A percentile compares a stretch with the other conserved stretches of the same genome.
Conservation (phyloP, 2,329 filamentous ascomycete species). For the Aspergillus amoenus region DNA sequence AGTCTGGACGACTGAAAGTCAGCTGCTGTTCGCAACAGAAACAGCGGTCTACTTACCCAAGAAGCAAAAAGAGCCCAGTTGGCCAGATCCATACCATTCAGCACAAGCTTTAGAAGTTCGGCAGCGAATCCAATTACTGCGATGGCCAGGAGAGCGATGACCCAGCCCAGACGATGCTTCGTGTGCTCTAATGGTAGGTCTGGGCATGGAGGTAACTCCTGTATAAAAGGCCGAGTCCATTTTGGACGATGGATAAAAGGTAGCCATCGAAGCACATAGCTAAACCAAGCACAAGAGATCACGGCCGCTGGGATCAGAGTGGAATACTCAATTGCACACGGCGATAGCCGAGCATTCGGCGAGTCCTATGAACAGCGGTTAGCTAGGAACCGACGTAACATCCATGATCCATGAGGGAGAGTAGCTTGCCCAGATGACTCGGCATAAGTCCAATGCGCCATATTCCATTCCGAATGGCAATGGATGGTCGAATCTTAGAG, state of each 20-base stretch:
- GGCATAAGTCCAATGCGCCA: conserved; percentile 13
- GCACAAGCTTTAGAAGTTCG: conserved; percentile 30
- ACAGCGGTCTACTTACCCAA: conserved; percentile 35
- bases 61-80: conserved; percentile 32
- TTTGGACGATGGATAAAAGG: conserved; percentile 37
- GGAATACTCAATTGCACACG: conserved; percentile 36
- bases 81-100: conserved; percentile 14
- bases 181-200: conserved; percentile 34
- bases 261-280: conserved; percentile 28
- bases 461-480: conserved; percentile 13
- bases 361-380: conserved; percentile 32
- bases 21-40: background rate
- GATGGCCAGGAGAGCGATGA: conserved; percentile 37
- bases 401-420: too few relatives aligned
- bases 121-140: conserved; percentile 38
- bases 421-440: conserved; percentile 19
- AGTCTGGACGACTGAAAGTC: conserved; percentile 27
- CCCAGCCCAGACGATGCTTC: conserved; percentile 33
- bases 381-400: background rate
- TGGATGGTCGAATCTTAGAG: background rate
- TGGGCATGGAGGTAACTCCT: conserved; percentile 36
- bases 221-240: conserved; percentile 55
- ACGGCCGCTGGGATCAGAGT: conserved; percentile 29
- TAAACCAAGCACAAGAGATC: conserved; percentile 26
- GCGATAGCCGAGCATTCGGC: conserved; percentile 34